These are phyloP conservation scores for Podaxis pistillaris DNA, from an alignment of 768 basidiomycete species.

Conservation along the genomic window DNA sequence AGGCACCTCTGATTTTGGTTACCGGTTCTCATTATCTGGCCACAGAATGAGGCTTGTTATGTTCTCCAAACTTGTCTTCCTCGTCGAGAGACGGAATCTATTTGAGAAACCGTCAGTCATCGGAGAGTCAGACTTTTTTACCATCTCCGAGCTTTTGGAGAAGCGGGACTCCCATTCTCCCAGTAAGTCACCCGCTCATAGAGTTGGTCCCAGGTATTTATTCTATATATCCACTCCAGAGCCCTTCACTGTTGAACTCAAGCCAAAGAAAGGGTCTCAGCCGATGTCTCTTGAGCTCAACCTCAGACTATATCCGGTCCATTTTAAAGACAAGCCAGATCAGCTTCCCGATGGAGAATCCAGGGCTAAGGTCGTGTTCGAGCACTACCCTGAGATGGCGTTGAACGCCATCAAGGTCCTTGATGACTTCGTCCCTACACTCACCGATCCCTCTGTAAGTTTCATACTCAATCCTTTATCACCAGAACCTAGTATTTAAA, in stretches of 20 bases:
- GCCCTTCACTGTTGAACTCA: conserved; percentile 1
- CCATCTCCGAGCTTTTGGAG: background rate
- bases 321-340: background rate
- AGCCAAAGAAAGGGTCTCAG: background rate
- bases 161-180: background rate
- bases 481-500: background rate
- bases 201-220: background rate
- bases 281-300: background rate
- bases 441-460: background rate
- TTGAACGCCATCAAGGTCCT: background rate
- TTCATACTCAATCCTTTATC: background rate
- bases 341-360: background rate
- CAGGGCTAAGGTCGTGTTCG: background rate
- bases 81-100: background rate
- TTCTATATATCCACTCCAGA: background rate
- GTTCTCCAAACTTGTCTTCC: background rate
- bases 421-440: background rate
- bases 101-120: background rate
- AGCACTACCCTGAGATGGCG: background rate
- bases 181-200: background rate
- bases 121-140: background rate
- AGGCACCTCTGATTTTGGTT: background rate
- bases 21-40: background rate
- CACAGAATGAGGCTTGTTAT: background rate
- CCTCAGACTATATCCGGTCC: background rate